These are phyloP conservation scores for Mortierella sp. DNA, from an alignment of 371 early-diverging fungal genomes.

Conservation along the genomic window DNA sequence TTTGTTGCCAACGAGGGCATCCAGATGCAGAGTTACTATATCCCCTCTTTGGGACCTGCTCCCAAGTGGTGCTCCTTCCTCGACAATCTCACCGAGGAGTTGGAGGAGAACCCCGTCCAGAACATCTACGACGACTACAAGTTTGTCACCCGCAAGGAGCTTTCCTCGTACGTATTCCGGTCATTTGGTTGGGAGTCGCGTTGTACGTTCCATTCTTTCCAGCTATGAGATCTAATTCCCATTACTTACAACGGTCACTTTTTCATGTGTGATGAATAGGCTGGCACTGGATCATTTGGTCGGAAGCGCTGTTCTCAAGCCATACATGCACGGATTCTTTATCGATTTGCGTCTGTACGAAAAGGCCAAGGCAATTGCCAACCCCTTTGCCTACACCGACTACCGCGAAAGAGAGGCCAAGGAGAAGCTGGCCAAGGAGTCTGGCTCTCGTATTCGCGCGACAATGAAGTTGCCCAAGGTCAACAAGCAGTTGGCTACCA, in stretches of 20 bases:
- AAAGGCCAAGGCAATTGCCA: constrained; percentile 95
- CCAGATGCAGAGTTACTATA: constrained; percentile 94
- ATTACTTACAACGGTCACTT: too few species aligned
- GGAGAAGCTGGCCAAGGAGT: constrained; percentile 88
- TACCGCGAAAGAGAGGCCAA: constrained; percentile 83
- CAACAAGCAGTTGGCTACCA: constrained; percentile 87
- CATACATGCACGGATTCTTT: constrained; percentile 99
- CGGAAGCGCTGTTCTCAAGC: constrained; percentile 94
- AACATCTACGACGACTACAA: constrained; percentile 97
- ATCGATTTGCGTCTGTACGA: constrained; percentile 95
- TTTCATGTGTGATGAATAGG: constrained; percentile 32
- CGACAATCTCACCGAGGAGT: constrained; percentile 97
- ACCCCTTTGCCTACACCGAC: constrained; percentile 98
- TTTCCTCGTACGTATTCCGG: constrained; percentile 62
- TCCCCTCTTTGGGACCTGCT: constrained; percentile 95
- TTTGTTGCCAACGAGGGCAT: constrained; percentile 96
- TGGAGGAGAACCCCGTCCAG: constrained; percentile 93
- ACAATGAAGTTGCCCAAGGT: constrained; percentile 91
- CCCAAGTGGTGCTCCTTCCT: constrained; percentile 97
- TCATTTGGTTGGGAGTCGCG: too few species aligned
- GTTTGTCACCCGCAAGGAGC: constrained; percentile 94
- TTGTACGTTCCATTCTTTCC: too few species aligned
- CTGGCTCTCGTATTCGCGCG: constrained; percentile 91
- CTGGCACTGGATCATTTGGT: constrained; percentile 94
- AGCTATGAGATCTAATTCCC: not conserved